These are phyloP conservation scores for Malassezia arunalokei DNA, from an alignment of 1,284 basidiomycete genomes.

Conservation along the genomic window DNA sequence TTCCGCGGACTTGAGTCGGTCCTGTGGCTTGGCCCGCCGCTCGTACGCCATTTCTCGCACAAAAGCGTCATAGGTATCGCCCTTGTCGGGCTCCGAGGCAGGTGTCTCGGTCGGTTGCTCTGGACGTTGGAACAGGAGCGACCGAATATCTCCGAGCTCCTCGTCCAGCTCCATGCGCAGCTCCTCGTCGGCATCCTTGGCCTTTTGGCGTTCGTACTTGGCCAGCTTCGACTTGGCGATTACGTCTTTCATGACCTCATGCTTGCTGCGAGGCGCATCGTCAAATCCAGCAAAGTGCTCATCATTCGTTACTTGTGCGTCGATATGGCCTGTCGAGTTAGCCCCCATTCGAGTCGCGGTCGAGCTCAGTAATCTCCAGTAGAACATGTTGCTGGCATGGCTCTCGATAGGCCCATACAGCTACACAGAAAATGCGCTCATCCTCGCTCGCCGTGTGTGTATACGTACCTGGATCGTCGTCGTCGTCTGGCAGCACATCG, in stretches of 20 bases:
- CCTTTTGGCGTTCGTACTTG: conserved; percentile 72
- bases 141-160: conserved; percentile 70
- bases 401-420: conserved; percentile 8
- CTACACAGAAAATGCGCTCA: conserved; percentile 1
- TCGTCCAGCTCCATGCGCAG: conserved; percentile 77
- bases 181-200: conserved; percentile 72
- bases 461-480: conserved; percentile 25
- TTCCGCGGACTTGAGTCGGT: conserved; percentile 90
- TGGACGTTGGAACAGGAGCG: conserved; percentile 52
- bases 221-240: conserved; percentile 81
- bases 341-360: background rate
- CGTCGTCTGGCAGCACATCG: conserved; percentile 49
- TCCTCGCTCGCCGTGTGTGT: background rate
- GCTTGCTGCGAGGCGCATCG: conserved; percentile 57
- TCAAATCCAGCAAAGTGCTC: conserved; percentile 69
- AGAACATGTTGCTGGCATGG: conserved; percentile 33
- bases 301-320: conserved; percentile 10
- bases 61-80: conserved; percentile 64
- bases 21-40: conserved; percentile 80
- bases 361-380: conserved; percentile 45
- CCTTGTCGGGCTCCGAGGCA: conserved; percentile 1
- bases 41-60: conserved; percentile 89
- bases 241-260: conserved; percentile 95
- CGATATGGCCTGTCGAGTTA: conserved; percentile 16
- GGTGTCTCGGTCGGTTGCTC: background rate